Percentiles rank a stretch among this genome's conserved stretches.
phyloP scores from a whole-genome alignment of 768 basidiomycete species.

The Rubroboletus satanas region DNA sequence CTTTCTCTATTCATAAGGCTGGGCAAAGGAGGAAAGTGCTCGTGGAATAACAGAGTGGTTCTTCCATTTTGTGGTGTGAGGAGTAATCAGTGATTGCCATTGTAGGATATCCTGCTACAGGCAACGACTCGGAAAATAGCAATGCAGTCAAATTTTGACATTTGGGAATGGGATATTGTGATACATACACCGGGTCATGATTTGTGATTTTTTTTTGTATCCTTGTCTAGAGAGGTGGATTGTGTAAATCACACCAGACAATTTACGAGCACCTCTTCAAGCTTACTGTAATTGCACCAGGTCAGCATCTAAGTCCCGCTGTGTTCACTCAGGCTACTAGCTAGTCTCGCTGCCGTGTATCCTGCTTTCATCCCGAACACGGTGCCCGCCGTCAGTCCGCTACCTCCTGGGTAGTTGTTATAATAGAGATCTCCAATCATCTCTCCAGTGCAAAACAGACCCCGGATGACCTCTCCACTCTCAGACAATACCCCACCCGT shows the following conservation, averaged over 20 bases:
- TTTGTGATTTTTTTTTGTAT: no score
- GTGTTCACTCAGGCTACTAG: neutral
- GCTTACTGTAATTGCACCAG: neutral
- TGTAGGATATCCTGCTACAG: neutral
- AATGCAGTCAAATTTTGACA: neutral
- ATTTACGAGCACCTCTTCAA: no score
- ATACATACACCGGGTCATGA: no score
- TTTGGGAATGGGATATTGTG: neutral
- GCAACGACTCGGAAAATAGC: neutral
- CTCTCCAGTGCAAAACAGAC: slow-evolving; percentile 65
- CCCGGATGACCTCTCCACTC: slow-evolving; percentile 41
- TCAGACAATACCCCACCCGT: slow-evolving; percentile 49
- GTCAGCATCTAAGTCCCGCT: neutral
- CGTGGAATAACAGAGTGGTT: slow-evolving; percentile 49
- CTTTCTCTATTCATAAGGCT: slow-evolving; percentile 33
- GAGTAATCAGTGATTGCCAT: neutral
- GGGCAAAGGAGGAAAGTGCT: slow-evolving; percentile 58
- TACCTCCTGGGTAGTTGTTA: slow-evolving; percentile 67
- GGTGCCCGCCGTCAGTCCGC: slow-evolving; percentile 60
- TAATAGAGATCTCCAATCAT: slow-evolving; percentile 65
- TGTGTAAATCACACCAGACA: no score
- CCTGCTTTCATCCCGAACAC: slow-evolving; percentile 64
- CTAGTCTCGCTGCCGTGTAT: slow-evolving; percentile 36
- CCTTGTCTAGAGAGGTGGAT: no score
- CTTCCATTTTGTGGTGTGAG: slow-evolving; percentile 34